phyloP scores from a whole-genome alignment of 345 rosid species.

The Erodium maritimum region DNA sequence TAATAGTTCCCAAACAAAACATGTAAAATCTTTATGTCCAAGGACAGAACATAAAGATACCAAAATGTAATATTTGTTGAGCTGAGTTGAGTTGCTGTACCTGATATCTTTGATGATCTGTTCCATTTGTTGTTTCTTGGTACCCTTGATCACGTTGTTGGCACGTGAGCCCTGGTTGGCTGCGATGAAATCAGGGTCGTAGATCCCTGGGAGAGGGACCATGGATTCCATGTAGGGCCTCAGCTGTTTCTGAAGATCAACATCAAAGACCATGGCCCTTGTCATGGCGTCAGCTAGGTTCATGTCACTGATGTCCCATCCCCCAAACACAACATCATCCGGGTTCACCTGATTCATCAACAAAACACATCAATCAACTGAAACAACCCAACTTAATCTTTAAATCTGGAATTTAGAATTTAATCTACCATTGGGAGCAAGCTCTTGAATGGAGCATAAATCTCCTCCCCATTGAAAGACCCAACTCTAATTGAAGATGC shows the following conservation, averaged over 20 bases:
- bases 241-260: slow-evolving; percentile 85
- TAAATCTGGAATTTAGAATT: neutral
- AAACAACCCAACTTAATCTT: neutral
- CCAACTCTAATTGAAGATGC: slow-evolving; percentile 88
- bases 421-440: slow-evolving; percentile 82
- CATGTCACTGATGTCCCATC: slow-evolving; percentile 98
- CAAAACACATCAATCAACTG: neutral
- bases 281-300: slow-evolving; percentile 98
- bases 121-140: slow-evolving; percentile 75
- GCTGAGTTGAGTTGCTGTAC: slow-evolving; percentile 15
- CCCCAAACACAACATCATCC: slow-evolving; percentile 83
- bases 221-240: slow-evolving; percentile 92
- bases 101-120: slow-evolving; percentile 81
- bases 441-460: slow-evolving; percentile 95
- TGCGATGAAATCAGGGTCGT: slow-evolving; percentile 85
- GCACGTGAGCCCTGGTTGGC: slow-evolving; percentile 95
- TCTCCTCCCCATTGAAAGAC: slow-evolving; percentile 94
- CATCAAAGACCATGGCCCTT: slow-evolving; percentile 76
- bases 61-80: too few relatives aligned
- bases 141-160: slow-evolving; percentile 71
- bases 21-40: too few relatives aligned
- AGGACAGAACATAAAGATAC: too few relatives aligned
- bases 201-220: slow-evolving; percentile 91
- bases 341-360: slow-evolving; percentile 56
- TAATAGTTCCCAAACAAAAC: too few relatives aligned